phyloP scores from a whole-genome alignment of 78 protist species.

The Dictyostelium capitatum region DNA sequence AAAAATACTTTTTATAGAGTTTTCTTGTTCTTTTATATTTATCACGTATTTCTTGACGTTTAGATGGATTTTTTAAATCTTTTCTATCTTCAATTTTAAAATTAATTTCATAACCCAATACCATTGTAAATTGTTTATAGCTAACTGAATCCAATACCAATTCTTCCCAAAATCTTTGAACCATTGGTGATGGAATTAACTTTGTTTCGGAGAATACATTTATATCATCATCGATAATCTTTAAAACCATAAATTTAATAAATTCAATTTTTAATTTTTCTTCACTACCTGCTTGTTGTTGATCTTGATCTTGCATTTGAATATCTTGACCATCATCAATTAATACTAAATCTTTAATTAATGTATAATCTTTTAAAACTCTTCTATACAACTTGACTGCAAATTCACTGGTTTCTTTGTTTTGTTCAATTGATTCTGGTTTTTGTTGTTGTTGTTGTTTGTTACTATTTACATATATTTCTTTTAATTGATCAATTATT shows the following conservation, averaged over 20 bases:
- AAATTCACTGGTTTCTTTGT: too few species aligned
- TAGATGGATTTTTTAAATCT: not conserved
- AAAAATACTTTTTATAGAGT: conserved; percentile 4
- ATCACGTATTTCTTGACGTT: not conserved
- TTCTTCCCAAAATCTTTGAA: not conserved
- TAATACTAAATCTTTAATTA: too few species aligned
- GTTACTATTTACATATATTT: too few species aligned
- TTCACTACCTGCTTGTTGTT: too few species aligned
- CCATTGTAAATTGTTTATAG: not conserved
- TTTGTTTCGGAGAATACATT: not conserved
- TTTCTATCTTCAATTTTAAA: not conserved
- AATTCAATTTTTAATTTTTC: not conserved
- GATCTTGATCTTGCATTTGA: too few species aligned
- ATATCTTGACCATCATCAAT: too few species aligned
- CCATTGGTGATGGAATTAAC: not conserved
- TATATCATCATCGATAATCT: not conserved
- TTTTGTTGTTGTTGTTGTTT: too few species aligned
- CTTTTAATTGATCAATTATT: too few species aligned
- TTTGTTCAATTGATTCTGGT: too few species aligned
- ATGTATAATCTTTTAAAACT: too few species aligned
- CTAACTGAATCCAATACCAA: not conserved
- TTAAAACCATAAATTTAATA: not conserved
- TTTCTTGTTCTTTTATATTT: not conserved
- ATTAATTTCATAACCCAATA: not conserved
- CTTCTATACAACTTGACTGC: too few species aligned